Base-by-base conservation (phyloP, 768 basidiomycete genomes). In the Leccinum pellstonianum region DNA sequence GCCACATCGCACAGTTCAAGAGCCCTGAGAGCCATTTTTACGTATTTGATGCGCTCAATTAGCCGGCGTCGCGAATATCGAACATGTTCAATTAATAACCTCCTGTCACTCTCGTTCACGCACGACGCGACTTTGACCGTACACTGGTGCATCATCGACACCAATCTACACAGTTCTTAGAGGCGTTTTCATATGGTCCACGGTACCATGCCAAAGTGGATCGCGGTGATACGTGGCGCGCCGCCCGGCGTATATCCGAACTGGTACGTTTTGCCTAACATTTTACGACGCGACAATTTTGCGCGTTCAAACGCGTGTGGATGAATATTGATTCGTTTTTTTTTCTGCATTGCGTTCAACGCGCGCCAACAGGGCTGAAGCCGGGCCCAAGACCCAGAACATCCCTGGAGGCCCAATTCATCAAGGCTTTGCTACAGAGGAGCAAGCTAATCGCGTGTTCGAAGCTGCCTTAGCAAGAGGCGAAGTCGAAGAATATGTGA, bases 391-490 rank as follows among this genome's bases (percentile, higher is more conserved):
- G 55, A 79, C 81, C 11, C 77, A 64, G 55, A 73, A 77, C 4
- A 75, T 84, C 10, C 71, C 79, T 9, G 76, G 75, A 33, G 77
- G 76, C 35, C 69, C 80, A 3, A 61, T 79, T 6, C 67, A 76
- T 62, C 76, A 85, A 59, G 72, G 80, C 49, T 84, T 81, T 62
- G 9, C 59, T 3, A 73, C 79, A 3, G 64, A 78, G 61, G 77
- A 73, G 29, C 77, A 83, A 60, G 84, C 84, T 1, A 37, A 48
- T 21, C 62, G 64, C 6, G 68, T 66, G n/a, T 76, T 71, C 55
- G 63, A 67, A 55, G 70, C 66, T 12, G 73, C 75, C 52, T 31
- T 27, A n/a, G 60, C 60, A 43, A 69, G 69, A 50, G 73, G 71
- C 12, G 71, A 76, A 50, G 68, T 74, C 51, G 56, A n/a, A 47